These are phyloP conservation scores for Fusarium denticulatum DNA, from an alignment of 2,329 filamentous ascomycete genomes.

Conservation along the genomic window DNA sequence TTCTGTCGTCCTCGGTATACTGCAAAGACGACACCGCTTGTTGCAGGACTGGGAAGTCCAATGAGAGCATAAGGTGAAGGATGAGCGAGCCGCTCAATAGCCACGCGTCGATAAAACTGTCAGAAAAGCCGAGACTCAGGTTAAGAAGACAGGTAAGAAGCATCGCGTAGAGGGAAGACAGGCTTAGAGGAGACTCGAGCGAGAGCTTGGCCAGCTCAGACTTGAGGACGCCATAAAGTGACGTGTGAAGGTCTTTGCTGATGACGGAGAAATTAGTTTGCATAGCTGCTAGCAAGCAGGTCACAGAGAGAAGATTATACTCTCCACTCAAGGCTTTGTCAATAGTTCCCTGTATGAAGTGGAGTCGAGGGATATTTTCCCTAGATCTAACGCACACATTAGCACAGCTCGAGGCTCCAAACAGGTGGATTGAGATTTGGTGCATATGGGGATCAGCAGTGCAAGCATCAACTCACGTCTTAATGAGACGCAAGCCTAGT, in stretches of 20 bases:
- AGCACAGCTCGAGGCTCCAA: rapidly evolving
- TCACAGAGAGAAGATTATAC: background rate
- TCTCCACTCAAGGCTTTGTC: background rate
- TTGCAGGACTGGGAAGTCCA: rapidly evolving
- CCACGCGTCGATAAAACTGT: background rate
- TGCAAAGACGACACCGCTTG: background rate
- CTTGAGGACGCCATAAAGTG: background rate
- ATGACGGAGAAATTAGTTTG: background rate
- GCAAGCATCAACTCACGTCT: background rate
- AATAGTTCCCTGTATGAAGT: background rate
- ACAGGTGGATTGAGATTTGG: rapidly evolving
- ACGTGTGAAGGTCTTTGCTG: background rate
- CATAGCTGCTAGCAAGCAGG: background rate
- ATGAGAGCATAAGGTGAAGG: background rate
- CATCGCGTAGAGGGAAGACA: background rate
- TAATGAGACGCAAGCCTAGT: rapidly evolving
- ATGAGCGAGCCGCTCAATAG: background rate
- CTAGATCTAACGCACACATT: background rate
- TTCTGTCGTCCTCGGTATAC: rapidly evolving
- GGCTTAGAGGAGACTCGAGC: background rate
- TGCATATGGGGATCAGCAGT: too few relatives aligned
- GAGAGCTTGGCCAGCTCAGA: background rate
- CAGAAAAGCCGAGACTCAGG: background rate
- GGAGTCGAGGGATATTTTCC: background rate
- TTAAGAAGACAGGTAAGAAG: background rate